Conservation (phyloP, 2,329 filamentous ascomycete genomes). For the Penicillium sclerotiorum region DNA sequence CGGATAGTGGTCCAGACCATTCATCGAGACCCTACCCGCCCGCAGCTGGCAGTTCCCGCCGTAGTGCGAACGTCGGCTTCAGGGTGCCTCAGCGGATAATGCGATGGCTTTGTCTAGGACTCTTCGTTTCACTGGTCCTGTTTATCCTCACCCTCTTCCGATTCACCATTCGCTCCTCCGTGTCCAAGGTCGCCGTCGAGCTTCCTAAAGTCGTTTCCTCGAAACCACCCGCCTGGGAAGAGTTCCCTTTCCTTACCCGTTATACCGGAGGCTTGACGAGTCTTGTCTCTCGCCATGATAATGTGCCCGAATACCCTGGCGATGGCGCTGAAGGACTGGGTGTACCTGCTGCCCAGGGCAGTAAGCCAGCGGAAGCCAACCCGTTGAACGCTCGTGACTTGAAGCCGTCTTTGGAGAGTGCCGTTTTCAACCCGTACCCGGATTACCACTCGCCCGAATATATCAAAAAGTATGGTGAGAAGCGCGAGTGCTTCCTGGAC, state of each 20-base stretch:
- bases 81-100: slow-evolving; percentile 72
- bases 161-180: slow-evolving; percentile 61
- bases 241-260: slow-evolving; percentile 79
- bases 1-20: slow-evolving; percentile 38
- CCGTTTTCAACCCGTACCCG: slow-evolving; percentile 69
- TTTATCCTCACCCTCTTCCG: slow-evolving; percentile 77
- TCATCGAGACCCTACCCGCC: slow-evolving; percentile 56
- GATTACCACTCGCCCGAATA: slow-evolving; percentile 63
- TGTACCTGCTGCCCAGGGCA: slow-evolving; percentile 41
- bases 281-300: slow-evolving; percentile 66
- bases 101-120: slow-evolving; percentile 73
- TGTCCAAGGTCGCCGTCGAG: slow-evolving; percentile 33
- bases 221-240: slow-evolving; percentile 76
- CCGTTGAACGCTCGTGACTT: slow-evolving; percentile 26
- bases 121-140: slow-evolving; percentile 70
- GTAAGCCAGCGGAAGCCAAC: slow-evolving; percentile 17
- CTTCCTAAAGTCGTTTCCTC: slow-evolving; percentile 60
- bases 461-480: slow-evolving; percentile 57
- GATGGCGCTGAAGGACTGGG: slow-evolving; percentile 60
- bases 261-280: slow-evolving; percentile 88
- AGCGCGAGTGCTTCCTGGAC: slow-evolving; percentile 80
- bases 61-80: slow-evolving; percentile 50
- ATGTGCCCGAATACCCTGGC: slow-evolving; percentile 79
- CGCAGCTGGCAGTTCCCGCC: slow-evolving; percentile 40
- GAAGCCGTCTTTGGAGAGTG: slow-evolving; percentile 48